Percentiles rank a stretch among this genome's conserved stretches.
Evolutionary conservation across 345 rosid genomes (phyloP).

Genomic region (Dipteronia dyeriana): DNA sequence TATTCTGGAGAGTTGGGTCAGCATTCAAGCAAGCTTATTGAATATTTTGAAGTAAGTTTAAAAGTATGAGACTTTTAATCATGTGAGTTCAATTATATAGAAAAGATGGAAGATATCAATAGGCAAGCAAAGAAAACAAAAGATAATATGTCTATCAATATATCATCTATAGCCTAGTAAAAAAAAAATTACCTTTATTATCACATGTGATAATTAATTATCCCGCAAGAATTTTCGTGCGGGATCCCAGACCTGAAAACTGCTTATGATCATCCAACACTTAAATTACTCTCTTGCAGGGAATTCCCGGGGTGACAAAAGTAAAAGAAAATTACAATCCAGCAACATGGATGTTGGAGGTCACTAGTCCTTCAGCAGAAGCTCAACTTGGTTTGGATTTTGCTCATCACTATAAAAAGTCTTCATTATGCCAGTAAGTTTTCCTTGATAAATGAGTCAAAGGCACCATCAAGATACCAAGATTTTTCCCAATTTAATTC

Average conservation of each 20-base stretch:
- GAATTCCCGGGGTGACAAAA: conserved; percentile 37
- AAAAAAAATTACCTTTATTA: too few species aligned
- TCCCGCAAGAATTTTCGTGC: too few species aligned
- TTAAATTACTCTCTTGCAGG: conserved; percentile 14
- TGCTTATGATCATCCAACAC: background rate
- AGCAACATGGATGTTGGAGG: conserved; percentile 61
- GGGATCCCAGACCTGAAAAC: too few species aligned
- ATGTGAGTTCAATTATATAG: background rate
- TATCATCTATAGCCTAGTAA: background rate
- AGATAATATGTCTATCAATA: too few species aligned
- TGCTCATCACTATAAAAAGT: conserved; percentile 33
- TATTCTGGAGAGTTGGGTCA: conserved; percentile 57
- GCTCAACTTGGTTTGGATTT: conserved; percentile 35
- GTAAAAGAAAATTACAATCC: conserved; percentile 50
- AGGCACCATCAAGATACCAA: too few species aligned
- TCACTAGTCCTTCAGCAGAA: conserved; percentile 35
- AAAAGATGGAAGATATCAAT: background rate
- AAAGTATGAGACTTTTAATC: too few species aligned
- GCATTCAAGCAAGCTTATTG: conserved; percentile 48
- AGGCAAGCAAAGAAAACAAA: background rate
- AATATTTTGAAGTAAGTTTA: conserved; percentile 55
- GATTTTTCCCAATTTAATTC: too few species aligned
- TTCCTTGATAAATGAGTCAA: background rate
- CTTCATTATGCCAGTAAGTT: conserved; percentile 33
- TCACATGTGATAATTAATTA: too few species aligned